These are phyloP conservation scores for Lactarius quietus DNA, from an alignment of 768 basidiomycete species.

Conservation along the genomic window DNA sequence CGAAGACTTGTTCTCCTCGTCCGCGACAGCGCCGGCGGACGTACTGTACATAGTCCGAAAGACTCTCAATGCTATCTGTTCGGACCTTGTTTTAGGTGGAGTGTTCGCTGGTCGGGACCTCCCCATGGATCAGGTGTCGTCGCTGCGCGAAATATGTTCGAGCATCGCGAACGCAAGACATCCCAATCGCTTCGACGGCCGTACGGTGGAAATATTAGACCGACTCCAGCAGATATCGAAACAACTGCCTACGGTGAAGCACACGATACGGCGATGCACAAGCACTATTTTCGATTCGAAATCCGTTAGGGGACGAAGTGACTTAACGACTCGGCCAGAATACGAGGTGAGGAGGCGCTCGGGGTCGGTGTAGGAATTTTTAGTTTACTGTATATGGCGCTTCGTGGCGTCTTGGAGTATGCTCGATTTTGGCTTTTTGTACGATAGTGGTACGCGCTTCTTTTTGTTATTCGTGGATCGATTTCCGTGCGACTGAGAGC, in stretches of 20 bases:
- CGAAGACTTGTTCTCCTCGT: neutral
- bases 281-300: neutral
- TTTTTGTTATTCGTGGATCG: neutral
- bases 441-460: too few relatives aligned
- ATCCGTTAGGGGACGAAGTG: neutral
- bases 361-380: neutral
- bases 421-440: too few relatives aligned
- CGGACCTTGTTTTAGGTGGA: neutral
- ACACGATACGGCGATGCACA: neutral
- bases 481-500: neutral
- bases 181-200: neutral
- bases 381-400: neutral
- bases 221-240: neutral
- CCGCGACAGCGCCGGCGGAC: neutral
- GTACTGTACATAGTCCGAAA: neutral
- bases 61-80: neutral
- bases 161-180: neutral
- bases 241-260: neutral
- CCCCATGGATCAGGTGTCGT: neutral
- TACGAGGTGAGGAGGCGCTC: neutral
- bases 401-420: too few relatives aligned
- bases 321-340: neutral
- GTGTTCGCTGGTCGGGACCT: neutral
- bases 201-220: neutral
- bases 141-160: neutral